phyloP scores from a whole-genome alignment of 2,329 filamentous ascomycete species.

The Aspergillus udagawae region DNA sequence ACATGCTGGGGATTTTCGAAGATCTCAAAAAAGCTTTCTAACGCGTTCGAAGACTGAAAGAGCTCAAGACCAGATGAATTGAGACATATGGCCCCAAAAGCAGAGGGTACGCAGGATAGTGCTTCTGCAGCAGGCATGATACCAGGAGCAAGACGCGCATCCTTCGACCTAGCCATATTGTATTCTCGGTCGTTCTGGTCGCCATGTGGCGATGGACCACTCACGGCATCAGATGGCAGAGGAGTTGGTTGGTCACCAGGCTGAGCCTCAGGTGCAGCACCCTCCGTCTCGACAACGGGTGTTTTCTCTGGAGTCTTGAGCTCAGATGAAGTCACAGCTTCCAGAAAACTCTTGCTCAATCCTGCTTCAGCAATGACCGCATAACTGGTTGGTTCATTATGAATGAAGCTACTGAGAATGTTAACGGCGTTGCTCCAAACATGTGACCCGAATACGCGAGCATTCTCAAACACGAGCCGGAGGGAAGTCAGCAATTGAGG shows the following conservation, averaged over 20 bases:
- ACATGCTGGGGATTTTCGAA: conserved; percentile 91
- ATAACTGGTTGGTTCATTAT: conserved; percentile 97
- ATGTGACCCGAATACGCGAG: conserved; percentile 76
- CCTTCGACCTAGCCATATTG: conserved; percentile 26
- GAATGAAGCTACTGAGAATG: conserved; percentile 92
- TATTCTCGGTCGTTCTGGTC: conserved; percentile 26
- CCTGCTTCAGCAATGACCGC: conserved; percentile 92
- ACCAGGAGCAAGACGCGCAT: conserved; percentile 54
- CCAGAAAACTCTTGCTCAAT: conserved; percentile 78
- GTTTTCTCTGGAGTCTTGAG: conserved; percentile 34
- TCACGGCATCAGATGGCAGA: conserved; percentile 29
- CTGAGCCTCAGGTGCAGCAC: conserved; percentile 21
- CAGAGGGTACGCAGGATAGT: conserved; percentile 78
- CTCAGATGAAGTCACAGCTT: conserved; percentile 62
- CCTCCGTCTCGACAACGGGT: conserved; percentile 20
- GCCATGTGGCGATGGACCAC: conserved; percentile 16
- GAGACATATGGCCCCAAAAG: conserved; percentile 89
- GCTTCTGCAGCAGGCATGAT: conserved; percentile 87
- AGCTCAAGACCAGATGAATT: conserved; percentile 83
- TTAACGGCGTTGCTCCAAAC: conserved; percentile 95
- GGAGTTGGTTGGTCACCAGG: conserved; percentile 35
- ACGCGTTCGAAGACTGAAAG: conserved; percentile 75
- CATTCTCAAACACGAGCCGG: conserved; percentile 75
- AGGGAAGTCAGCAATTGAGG: conserved; percentile 76
- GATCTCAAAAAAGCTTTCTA: conserved; percentile 90